Conservation (phyloP, 768 basidiomycete genomes). For the Agaricus blazei region DNA sequence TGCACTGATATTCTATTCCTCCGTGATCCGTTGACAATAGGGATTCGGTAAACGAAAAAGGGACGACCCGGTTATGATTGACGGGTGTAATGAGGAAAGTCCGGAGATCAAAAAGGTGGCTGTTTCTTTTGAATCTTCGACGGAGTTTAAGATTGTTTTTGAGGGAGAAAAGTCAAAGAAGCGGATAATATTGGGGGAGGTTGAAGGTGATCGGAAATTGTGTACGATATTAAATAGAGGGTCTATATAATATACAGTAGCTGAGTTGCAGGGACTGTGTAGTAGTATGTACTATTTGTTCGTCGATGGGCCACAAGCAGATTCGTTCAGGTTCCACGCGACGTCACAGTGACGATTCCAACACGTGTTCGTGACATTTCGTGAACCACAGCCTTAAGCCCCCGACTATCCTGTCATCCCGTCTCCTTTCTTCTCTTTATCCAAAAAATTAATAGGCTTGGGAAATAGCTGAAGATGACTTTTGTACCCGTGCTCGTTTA, state of each 20-base stretch:
- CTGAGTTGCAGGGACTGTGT: too few relatives aligned
- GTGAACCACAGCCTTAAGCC: neutral
- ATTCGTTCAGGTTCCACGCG: too few relatives aligned
- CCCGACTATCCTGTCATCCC: too few relatives aligned
- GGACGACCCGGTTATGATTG: neutral
- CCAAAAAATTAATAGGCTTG: neutral
- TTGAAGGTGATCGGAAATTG: neutral
- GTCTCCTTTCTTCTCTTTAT: too few relatives aligned
- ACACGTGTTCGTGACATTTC: neutral
- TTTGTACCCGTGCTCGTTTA: too few relatives aligned
- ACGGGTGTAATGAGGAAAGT: neutral
- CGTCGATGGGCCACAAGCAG: too few relatives aligned
- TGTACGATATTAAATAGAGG: too few relatives aligned
- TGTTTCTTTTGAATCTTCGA: neutral
- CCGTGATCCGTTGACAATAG: neutral
- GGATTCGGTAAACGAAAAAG: neutral
- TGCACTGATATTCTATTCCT: neutral
- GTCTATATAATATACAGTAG: too few relatives aligned
- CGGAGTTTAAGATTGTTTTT: neutral
- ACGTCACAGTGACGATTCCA: too few relatives aligned
- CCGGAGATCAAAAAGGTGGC: neutral
- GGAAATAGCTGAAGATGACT: neutral
- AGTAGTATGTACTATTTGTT: too few relatives aligned
- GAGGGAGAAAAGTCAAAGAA: neutral
- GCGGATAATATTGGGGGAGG: neutral